phyloP scores from a whole-genome alignment of 352 stramenopile species.

The Pythium chondricola region DNA sequence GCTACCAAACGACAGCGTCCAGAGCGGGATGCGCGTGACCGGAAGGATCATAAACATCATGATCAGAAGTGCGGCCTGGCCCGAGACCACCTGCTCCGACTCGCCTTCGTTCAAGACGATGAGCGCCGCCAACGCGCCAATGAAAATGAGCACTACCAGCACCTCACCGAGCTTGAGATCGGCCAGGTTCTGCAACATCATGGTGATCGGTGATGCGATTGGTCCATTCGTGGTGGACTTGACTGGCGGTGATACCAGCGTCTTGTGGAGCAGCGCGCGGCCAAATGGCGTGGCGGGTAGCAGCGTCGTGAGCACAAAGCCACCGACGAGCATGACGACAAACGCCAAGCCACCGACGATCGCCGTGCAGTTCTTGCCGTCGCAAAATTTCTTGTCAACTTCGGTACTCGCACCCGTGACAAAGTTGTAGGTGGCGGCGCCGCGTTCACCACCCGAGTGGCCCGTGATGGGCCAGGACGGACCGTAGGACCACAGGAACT shows the following conservation, averaged over 20 bases:
- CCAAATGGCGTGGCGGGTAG: constrained; percentile 30
- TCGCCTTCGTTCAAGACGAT: constrained; percentile 30
- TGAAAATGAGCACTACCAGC: constrained; percentile 59
- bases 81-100: constrained; percentile 33
- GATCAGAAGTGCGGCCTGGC: constrained; percentile 54
- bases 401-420: constrained; percentile 11
- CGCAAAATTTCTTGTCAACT: constrained; percentile 31
- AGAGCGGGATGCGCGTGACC: constrained; percentile 49
- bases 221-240: constrained; percentile 45
- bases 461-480: constrained; percentile 55
- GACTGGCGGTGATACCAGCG: constrained; percentile 36
- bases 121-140: constrained; percentile 37
- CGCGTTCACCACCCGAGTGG: constrained; percentile 41
- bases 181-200: constrained; percentile 46
- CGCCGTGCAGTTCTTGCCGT: constrained; percentile 53
- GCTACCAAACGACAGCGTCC: constrained; percentile 62
- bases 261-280: constrained; percentile 37
- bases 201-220: constrained; percentile 29
- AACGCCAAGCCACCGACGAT: constrained; percentile 56
- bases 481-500: constrained; percentile 74
- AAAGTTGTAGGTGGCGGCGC: constrained; percentile 48
- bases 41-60: constrained; percentile 81
- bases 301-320: constrained; percentile 34
- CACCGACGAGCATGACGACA: constrained; percentile 40
- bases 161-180: constrained; percentile 59